phyloP scores from a whole-genome alignment of 1,284 basidiomycete species.

The Naganishia cerealis region DNA sequence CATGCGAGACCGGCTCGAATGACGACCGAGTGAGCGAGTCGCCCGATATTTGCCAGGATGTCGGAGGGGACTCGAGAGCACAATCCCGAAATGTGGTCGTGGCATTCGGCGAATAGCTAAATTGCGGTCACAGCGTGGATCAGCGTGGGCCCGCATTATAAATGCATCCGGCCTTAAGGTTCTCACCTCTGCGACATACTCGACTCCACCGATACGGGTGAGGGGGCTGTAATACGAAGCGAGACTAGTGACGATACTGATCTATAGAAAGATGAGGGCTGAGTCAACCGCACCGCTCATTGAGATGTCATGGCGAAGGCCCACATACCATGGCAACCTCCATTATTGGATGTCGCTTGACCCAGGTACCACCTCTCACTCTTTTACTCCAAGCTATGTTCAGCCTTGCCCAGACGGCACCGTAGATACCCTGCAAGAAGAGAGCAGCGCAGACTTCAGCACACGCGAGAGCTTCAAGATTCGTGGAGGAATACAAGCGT shows the following conservation, averaged over 20 bases:
- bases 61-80: conserved; percentile 45
- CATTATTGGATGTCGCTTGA: conserved; percentile 73
- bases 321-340: conserved; percentile 77
- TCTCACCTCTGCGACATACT: conserved; percentile 66
- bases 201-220: conserved; percentile 89
- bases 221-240: conserved; percentile 87
- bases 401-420: conserved; percentile 68
- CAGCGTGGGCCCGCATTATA: neutral
- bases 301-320: conserved; percentile 8
- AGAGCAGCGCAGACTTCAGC: conserved; percentile 12
- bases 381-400: conserved; percentile 85
- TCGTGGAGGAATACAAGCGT: conserved; percentile 39
- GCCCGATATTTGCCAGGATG: conserved; percentile 66
- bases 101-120: conserved; percentile 87
- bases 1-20: conserved; percentile 82
- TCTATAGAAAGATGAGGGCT: conserved; percentile 55
- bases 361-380: conserved; percentile 76
- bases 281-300: conserved; percentile 31
- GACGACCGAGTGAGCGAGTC: conserved; percentile 62
- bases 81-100: conserved; percentile 56
- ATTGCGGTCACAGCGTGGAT: conserved; percentile 41
- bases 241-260: conserved; percentile 71
- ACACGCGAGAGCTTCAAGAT: neutral
- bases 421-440: conserved; percentile 75
- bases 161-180: neutral